These are phyloP conservation scores for Radiomyces spectabilis DNA, from an alignment of 192 early-diverging fungal genomes.

Conservation along the genomic window DNA sequence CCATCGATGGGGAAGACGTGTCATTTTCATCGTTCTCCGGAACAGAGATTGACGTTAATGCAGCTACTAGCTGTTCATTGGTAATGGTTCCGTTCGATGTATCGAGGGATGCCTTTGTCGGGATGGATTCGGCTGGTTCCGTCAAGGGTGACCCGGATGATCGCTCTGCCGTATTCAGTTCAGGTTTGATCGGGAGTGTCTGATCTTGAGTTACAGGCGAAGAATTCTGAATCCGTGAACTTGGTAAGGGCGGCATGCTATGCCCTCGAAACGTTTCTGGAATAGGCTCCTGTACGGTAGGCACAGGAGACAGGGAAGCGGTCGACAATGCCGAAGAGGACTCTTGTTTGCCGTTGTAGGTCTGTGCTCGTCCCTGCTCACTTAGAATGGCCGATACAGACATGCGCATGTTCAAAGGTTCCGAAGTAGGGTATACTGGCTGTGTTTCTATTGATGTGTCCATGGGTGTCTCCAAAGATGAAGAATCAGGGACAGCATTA, in stretches of 20 bases:
- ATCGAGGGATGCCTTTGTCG: not conserved
- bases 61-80: not conserved
- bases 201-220: too few species aligned
- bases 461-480: too few species aligned
- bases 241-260: not conserved
- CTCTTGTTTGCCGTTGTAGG: not conserved
- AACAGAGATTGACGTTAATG: not conserved
- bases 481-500: too few species aligned
- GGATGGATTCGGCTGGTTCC: not conserved
- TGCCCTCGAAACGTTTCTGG: not conserved
- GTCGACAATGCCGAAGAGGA: not conserved
- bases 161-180: too few species aligned
- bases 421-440: not conserved
- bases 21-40: not conserved
- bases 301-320: not conserved
- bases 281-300: not conserved
- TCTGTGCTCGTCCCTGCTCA: constrained; percentile 1
- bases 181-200: too few species aligned
- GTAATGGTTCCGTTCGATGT: not conserved
- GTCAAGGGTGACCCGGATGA: not conserved
- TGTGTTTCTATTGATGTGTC: too few species aligned
- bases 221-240: too few species aligned
- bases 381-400: constrained; percentile 3
- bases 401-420: constrained; percentile 3
- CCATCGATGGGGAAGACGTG: not conserved